These are phyloP conservation scores for Nymphaea thermarum DNA, from an alignment of 164 flowering plant species.

Conservation along the genomic window DNA sequence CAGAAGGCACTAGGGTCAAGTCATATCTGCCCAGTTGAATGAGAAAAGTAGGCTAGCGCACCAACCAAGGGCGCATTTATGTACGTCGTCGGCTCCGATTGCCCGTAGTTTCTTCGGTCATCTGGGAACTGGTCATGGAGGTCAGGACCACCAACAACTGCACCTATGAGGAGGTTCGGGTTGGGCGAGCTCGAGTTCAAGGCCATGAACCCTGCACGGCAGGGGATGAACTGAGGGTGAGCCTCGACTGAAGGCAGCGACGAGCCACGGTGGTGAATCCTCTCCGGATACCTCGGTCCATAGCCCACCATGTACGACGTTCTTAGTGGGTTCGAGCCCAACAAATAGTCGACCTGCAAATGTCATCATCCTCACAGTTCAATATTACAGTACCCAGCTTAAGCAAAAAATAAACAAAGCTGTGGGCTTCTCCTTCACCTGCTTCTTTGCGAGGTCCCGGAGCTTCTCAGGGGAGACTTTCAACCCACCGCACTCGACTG, in stretches of 20 bases:
- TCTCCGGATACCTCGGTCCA: slow-evolving; percentile 59
- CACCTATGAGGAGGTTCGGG: slow-evolving; percentile 68
- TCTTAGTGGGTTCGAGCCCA: slow-evolving; percentile 74
- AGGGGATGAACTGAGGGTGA: slow-evolving; percentile 73
- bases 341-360: slow-evolving; percentile 71
- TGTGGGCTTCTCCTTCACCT: slow-evolving; percentile 19
- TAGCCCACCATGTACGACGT: slow-evolving; percentile 97
- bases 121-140: slow-evolving; percentile 59
- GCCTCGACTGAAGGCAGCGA: slow-evolving; percentile 56
- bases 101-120: slow-evolving; percentile 60
- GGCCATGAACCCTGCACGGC: slow-evolving; percentile 47
- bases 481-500: slow-evolving; percentile 56
- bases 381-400: not conserved
- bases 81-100: slow-evolving; percentile 83
- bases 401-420: not conserved
- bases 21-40: slow-evolving; percentile 73
- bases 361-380: not conserved
- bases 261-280: slow-evolving; percentile 89
- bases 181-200: slow-evolving; percentile 52
- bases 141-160: slow-evolving; percentile 83
- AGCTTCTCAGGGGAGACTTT: slow-evolving; percentile 41
- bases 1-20: no score
- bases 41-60: slow-evolving; percentile 70
- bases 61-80: slow-evolving; percentile 82
- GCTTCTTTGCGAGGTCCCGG: slow-evolving; percentile 50